phyloP scores from a whole-genome alignment of 2,329 filamentous ascomycete genomes.

The Beauveria sp. region DNA sequence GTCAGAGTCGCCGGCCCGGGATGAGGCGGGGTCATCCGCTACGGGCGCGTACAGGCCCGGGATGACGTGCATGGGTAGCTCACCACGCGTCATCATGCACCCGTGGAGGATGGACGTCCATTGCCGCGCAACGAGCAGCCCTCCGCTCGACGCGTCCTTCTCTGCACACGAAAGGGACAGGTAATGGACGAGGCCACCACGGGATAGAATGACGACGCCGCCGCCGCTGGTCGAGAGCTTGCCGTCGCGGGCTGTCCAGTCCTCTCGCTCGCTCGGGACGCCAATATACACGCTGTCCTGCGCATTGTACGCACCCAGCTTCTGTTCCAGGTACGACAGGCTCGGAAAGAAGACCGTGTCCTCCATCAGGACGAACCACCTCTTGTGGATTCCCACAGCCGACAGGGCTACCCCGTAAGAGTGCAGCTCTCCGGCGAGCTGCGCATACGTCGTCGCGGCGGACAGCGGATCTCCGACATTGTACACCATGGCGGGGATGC shows the following conservation, averaged over 20 bases:
- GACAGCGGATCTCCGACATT: conserved; percentile 25
- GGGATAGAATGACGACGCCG: conserved; percentile 35
- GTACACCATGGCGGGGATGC: conserved; percentile 33
- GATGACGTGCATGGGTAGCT: conserved; percentile 32
- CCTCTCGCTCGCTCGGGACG: conserved; percentile 34
- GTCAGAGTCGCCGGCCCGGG: conserved; percentile 10
- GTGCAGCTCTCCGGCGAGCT: conserved; percentile 28
- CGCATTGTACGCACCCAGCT: conserved; percentile 28
- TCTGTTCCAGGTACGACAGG: conserved; percentile 29
- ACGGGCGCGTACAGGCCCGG: conserved; percentile 35
- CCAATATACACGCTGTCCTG: conserved; percentile 31
- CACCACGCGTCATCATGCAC: conserved; percentile 29
- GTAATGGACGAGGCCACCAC: conserved; percentile 25
- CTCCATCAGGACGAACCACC: conserved; percentile 37
- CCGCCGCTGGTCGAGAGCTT: conserved; percentile 35
- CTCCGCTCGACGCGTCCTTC: conserved; percentile 14
- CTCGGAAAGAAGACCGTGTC: conserved; percentile 40
- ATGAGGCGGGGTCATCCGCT: conserved; percentile 22
- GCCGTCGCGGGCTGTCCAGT: conserved; percentile 33
- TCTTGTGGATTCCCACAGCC: conserved; percentile 29
- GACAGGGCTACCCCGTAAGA: conserved; percentile 26
- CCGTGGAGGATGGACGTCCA: conserved; percentile 37
- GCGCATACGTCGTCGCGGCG: conserved; percentile 28
- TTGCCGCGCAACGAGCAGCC: conserved; percentile 18
- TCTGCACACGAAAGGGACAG: conserved; percentile 31